Evolutionary conservation across 371 early-diverging fungal genomes (phyloP), one percentile per base, ranked within the genome.

Genomic region (Apophysomyces sp.): DNA sequence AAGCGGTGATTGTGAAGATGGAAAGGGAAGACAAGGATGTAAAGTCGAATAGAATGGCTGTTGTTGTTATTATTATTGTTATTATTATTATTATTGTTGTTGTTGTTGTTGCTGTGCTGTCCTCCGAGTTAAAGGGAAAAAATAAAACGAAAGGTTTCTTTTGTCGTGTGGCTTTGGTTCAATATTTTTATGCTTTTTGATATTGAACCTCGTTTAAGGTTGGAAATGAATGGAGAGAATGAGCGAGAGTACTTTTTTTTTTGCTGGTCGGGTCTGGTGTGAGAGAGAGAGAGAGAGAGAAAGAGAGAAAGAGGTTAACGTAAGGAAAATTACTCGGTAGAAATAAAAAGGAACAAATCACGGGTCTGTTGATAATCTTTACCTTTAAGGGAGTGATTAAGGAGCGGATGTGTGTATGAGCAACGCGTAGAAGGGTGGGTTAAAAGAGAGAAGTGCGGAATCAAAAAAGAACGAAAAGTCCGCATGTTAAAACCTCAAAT

Each of bases 341-440:
- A 32, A 53, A 39, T 0, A 31, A 24, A 61, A 36, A 9, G 16
- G 32, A 36, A 16, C 21, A 44, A 26, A 44, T 44, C 49, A 44
- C 49, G 49, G 49, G 49, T 44, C 21, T 44, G 13, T 41, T 15
- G 13, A 13, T 41, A 13, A n/a, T 16, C 18, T 41, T 44, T 44
- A 44, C 49, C 49, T 44, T 34, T 44, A 61, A 57, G 56, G 26
- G 52, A 28, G 49, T 21, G 12, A 31, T 36, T 31, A 27, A 54
- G 36, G 52, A 39, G 39, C 16, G 40, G 24, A 31, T 31, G 32
- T 36, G 51, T 1, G 29, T 16, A 11, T 34, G 4, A 44, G 21
- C 21, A 21, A 44, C 49, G 49, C 49, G 21, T 21, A 21, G n/a
- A 21, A 44, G n/a, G 21, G 49, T n/a, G 21, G 21, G 24, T 21